Conservation (phyloP, 2,329 filamentous ascomycete genomes). For the Aspergillus bombycis region DNA sequence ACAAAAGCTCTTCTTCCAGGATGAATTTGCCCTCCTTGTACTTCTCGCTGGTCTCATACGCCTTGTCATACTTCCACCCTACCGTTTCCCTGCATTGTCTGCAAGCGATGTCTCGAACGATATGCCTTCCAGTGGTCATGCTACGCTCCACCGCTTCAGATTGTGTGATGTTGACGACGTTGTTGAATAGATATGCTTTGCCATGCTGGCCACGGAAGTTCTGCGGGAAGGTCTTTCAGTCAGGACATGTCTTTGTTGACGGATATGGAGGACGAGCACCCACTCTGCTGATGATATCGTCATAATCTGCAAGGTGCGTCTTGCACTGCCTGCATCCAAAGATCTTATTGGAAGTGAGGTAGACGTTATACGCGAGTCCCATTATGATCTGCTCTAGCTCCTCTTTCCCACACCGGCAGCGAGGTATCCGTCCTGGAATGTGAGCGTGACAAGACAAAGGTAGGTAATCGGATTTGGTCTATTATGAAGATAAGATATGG, state of each 20-base stretch:
- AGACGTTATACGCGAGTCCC: slow-evolving; percentile 90
- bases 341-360: slow-evolving; percentile 82
- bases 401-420: slow-evolving; percentile 19
- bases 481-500: not conserved
- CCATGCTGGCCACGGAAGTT: slow-evolving; percentile 98
- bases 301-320: slow-evolving; percentile 90
- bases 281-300: slow-evolving; percentile 94
- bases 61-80: slow-evolving; percentile 99
- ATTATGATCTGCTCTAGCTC: slow-evolving; percentile 52
- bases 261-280: slow-evolving; percentile 36
- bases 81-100: slow-evolving; percentile 89
- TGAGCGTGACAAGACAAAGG: slow-evolving; percentile 23
- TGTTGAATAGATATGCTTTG: slow-evolving; percentile 95
- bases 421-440: slow-evolving; percentile 22
- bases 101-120: slow-evolving; percentile 92
- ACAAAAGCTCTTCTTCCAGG: slow-evolving; percentile 86
- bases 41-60: slow-evolving; percentile 87
- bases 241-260: slow-evolving; percentile 10
- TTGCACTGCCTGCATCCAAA: slow-evolving; percentile 96
- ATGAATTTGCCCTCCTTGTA: slow-evolving; percentile 99
- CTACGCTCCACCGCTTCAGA: slow-evolving; percentile 87
- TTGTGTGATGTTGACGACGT: slow-evolving; percentile 84
- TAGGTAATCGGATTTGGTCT: slow-evolving; percentile 5
- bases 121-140: slow-evolving; percentile 95
- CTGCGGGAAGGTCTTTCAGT: slow-evolving; percentile 50